Percentiles rank a stretch among this genome's conserved stretches.
Evolutionary conservation across 306 rosid genomes (phyloP).

Genomic region (Cucurbita ficifolia): DNA sequence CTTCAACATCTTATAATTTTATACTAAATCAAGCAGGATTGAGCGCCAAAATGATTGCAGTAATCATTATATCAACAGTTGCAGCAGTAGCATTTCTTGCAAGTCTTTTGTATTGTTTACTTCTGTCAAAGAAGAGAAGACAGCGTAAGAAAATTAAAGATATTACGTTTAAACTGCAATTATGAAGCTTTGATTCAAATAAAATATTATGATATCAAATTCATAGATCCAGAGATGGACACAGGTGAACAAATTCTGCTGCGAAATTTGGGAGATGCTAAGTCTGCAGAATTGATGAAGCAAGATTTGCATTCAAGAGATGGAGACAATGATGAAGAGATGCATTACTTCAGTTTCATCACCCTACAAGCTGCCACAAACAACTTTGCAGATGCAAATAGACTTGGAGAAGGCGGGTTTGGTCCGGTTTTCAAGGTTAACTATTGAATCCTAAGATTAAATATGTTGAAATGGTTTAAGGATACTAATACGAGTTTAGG

Average conservation of each 20-base stretch:
- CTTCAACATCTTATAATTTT: not conserved
- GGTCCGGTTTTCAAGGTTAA: constrained; percentile 20
- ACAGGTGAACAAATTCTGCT: constrained; percentile 8
- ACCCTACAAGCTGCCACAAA: constrained; percentile 13
- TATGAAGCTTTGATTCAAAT: not conserved
- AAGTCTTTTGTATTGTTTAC: not conserved
- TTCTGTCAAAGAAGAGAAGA: not conserved
- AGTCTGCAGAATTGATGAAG: not conserved
- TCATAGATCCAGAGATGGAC: constrained; percentile 1
- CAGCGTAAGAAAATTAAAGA: not conserved
- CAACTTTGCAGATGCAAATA: constrained; percentile 13
- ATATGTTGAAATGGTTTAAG: not conserved
- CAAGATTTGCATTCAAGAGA: constrained; percentile 4
- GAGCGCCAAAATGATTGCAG: not conserved
- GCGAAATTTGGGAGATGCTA: not conserved
- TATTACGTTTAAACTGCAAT: not conserved
- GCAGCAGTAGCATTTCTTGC: constrained; percentile 5
- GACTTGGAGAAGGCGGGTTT: constrained; percentile 21
- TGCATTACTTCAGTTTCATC: constrained; percentile 15
- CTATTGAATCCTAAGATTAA: not conserved
- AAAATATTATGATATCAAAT: not conserved
- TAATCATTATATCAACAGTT: not conserved
- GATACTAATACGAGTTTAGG: not conserved
- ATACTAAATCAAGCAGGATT: not conserved
- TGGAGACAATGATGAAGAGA: constrained; percentile 17